Conservation (phyloP, 192 early-diverging fungal species). For the Umbelopsis sp. region DNA sequence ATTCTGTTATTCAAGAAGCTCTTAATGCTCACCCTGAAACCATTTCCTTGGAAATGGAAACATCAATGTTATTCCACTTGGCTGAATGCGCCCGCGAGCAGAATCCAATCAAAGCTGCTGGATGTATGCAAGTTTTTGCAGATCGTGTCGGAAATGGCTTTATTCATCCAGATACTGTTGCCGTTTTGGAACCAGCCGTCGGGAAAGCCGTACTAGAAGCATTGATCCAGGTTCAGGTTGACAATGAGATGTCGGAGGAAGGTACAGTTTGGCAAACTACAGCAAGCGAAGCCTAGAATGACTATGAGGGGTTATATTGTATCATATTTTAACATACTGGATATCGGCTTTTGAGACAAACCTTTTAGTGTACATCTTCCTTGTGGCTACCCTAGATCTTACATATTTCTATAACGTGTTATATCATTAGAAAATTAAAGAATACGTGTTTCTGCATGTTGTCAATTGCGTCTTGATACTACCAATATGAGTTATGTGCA, state of each 20-base stretch:
- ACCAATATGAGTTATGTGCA: no score
- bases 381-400: no score
- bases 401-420: no score
- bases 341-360: no score
- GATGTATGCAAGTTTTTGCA: slow-evolving; percentile 83
- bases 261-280: slow-evolving; percentile 53
- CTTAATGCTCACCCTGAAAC: slow-evolving; percentile 51
- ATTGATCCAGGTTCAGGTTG: slow-evolving; percentile 49
- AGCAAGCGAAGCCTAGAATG: neutral
- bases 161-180: slow-evolving; percentile 60
- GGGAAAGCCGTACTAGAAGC: slow-evolving; percentile 69
- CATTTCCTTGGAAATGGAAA: slow-evolving; percentile 85
- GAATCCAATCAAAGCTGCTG: slow-evolving; percentile 69
- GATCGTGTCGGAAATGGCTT: slow-evolving; percentile 72
- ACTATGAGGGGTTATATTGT: no score
- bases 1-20: slow-evolving; percentile 57
- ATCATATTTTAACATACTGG: no score
- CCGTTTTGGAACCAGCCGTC: slow-evolving; percentile 54
- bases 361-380: no score
- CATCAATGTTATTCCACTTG: slow-evolving; percentile 81
- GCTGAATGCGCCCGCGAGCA: slow-evolving; percentile 53
- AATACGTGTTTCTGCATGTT: no score
- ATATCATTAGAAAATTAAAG: no score
- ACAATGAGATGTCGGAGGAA: slow-evolving; percentile 35
- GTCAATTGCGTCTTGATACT: no score